Evolutionary conservation across 2,329 filamentous ascomycete genomes (phyloP).

Genomic region (Ophiocordyceps robertsii): DNA sequence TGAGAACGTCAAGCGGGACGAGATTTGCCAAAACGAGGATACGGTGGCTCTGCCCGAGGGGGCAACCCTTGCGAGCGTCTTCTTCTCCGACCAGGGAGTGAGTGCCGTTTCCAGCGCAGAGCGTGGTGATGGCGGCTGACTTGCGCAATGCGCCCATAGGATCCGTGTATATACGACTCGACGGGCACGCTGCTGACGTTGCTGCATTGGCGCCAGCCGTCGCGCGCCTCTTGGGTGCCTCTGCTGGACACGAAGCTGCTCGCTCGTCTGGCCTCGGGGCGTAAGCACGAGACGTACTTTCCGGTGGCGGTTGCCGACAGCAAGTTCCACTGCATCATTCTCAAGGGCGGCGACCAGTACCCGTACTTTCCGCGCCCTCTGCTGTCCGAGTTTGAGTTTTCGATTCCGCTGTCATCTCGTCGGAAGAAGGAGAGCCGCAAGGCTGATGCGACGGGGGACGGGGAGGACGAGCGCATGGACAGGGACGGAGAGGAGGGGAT

Average conservation of each 20-base stretch:
- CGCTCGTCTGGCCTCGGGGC: conserved; percentile 67
- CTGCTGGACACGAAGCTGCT: conserved; percentile 80
- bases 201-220: conserved; percentile 77
- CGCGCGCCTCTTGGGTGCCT: conserved; percentile 82
- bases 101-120: conserved; percentile 13
- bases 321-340: conserved; percentile 96
- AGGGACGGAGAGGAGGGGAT: conserved; percentile 14
- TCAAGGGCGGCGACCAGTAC: conserved; percentile 87
- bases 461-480: conserved; percentile 21
- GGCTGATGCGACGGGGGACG: conserved; percentile 14
- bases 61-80: conserved; percentile 63
- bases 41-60: conserved; percentile 71
- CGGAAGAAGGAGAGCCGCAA: conserved; percentile 20
- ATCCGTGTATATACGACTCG: conserved; percentile 93
- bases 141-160: conserved; percentile 30
- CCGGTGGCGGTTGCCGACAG: conserved; percentile 84
- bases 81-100: conserved; percentile 86
- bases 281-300: conserved; percentile 85
- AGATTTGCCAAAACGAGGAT: conserved; percentile 91
- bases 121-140: background rate
- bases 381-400: conserved; percentile 87
- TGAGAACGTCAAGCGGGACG: conserved; percentile 85
- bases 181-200: conserved; percentile 79
- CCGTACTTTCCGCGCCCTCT: conserved; percentile 86
- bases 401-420: conserved; percentile 59